Evolutionary conservation across 352 stramenopile genomes (phyloP).

Genomic region (Pythium sp.): DNA sequence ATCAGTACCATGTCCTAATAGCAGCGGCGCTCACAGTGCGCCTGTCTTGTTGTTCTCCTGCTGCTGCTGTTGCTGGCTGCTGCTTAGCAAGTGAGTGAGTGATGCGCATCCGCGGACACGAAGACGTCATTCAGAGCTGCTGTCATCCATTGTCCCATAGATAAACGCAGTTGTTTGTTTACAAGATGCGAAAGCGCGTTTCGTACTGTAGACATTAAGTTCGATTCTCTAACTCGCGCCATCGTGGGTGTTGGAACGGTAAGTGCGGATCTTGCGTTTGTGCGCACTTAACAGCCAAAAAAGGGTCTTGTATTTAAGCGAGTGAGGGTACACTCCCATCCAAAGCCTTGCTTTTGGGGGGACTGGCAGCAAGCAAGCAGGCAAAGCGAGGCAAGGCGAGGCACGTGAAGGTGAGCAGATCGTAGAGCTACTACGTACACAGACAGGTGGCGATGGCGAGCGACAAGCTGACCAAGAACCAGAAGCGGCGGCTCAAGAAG

Average conservation of each 20-base stretch:
- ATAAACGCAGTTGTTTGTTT: constrained; percentile 1
- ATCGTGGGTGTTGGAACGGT: not conserved
- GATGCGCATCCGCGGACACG: not conserved
- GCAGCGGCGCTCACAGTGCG: not conserved
- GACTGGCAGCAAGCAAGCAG: constrained; percentile 7
- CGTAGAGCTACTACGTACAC: not conserved
- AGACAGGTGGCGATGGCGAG: constrained; percentile 15
- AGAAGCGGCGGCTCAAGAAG: constrained; percentile 78
- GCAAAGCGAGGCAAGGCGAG: not conserved
- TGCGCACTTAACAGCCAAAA: not conserved
- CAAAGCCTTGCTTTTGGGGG: constrained; percentile 3
- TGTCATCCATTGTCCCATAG: not conserved
- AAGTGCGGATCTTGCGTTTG: not conserved
- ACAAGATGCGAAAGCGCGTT: too few species aligned
- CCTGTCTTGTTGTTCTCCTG: not conserved
- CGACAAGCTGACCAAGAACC: constrained; percentile 76
- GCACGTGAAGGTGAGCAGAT: not conserved
- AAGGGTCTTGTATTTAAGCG: not conserved
- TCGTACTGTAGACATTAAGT: not conserved
- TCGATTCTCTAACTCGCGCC: not conserved
- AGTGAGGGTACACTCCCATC: not conserved
- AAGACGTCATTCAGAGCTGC: not conserved
- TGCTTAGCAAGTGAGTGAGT: not conserved
- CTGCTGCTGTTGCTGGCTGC: not conserved
- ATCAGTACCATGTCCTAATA: constrained; percentile 4